phyloP scores from a whole-genome alignment of 805 yeast genomes.

The Wickerhamomyces chambardii region DNA sequence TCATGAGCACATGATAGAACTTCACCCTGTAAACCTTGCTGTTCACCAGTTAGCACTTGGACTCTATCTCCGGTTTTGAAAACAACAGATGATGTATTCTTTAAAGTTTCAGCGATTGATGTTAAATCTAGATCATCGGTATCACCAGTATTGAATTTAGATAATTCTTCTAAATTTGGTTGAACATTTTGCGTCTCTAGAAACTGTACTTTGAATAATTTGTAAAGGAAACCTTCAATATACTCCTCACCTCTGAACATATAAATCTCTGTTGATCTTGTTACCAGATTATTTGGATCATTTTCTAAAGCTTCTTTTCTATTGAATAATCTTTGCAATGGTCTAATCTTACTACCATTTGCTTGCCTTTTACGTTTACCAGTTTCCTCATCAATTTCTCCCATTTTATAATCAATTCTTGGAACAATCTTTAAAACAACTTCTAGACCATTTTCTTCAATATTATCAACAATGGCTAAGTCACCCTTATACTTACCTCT shows the following conservation, averaged over 20 bases:
- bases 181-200: slow-evolving; percentile 75
- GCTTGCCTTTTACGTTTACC: slow-evolving; percentile 37
- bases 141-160: slow-evolving; percentile 65
- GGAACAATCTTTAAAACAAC: slow-evolving; percentile 93
- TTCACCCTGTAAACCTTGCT: slow-evolving; percentile 77
- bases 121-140: slow-evolving; percentile 80
- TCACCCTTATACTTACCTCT: slow-evolving; percentile 92
- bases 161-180: slow-evolving; percentile 85
- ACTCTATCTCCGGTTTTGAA: slow-evolving; percentile 95
- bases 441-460: slow-evolving; percentile 91
- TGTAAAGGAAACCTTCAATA: slow-evolving; percentile 77
- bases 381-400: slow-evolving; percentile 41
- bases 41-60: slow-evolving; percentile 89
- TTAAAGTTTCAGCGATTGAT: slow-evolving; percentile 79
- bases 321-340: slow-evolving; percentile 79
- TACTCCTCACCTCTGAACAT: slow-evolving; percentile 84
- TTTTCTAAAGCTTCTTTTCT: slow-evolving; percentile 83
- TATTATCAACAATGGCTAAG: slow-evolving; percentile 84
- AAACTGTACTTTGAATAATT: slow-evolving; percentile 77
- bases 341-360: slow-evolving; percentile 60
- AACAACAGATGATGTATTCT: slow-evolving; percentile 44
- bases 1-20: slow-evolving; percentile 66
- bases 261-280: slow-evolving; percentile 56
- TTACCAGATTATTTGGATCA: slow-evolving; percentile 66
- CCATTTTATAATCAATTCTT: slow-evolving; percentile 82